Base-by-base conservation (phyloP, 2,329 filamentous ascomycete species). In the Coniella vitis region DNA sequence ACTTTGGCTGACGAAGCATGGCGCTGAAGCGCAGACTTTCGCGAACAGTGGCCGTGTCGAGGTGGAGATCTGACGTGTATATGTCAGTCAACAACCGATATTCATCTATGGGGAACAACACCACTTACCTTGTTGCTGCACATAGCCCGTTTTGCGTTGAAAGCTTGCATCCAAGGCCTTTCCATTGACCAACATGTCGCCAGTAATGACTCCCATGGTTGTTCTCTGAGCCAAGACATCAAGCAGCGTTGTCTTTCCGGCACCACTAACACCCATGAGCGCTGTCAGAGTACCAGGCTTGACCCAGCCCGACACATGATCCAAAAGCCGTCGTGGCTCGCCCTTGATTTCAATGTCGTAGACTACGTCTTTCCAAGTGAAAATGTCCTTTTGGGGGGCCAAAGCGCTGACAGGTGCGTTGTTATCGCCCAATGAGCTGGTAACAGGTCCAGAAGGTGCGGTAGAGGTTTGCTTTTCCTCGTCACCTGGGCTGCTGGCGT, bases 231-330 rank as follows among this genome's bases (percentile, higher is more conserved):
- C 78, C 2, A 83, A 63, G 2, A 74, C 73, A 60, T 82, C 75
- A 5, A 82, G 67, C 1, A 82, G 62, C 0, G 78, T 82, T 0
- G 78, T 82, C 60, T 83, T 83, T n/a, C 79, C 79, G 2, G 78
- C 78, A 12, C 78, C 76, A 4, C 71, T 79, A 0, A 82, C 79
- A 36, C 83, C 79, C 79, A 83, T 83, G 5, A 94, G 72, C 2
- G 88, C 89, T 3, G 89, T 95, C 31, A 94, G 69, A 1, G 87
- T 94, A 25, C 90, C 90, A 0, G 90, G 90, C 63, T 90, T 90
- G 49, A 95, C 87, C 86, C 87, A 95, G 5, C 90, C 90, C 56
- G 87, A 81, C 2, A 95, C 86, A 48, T 90, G 71, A 56, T 95
- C 83, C 45, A 95, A 67, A 52, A 95, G 63, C 16, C 84, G 76